These are phyloP conservation scores for Grifola frondosa DNA, from an alignment of 1,284 basidiomycete species.

Conservation along the genomic window DNA sequence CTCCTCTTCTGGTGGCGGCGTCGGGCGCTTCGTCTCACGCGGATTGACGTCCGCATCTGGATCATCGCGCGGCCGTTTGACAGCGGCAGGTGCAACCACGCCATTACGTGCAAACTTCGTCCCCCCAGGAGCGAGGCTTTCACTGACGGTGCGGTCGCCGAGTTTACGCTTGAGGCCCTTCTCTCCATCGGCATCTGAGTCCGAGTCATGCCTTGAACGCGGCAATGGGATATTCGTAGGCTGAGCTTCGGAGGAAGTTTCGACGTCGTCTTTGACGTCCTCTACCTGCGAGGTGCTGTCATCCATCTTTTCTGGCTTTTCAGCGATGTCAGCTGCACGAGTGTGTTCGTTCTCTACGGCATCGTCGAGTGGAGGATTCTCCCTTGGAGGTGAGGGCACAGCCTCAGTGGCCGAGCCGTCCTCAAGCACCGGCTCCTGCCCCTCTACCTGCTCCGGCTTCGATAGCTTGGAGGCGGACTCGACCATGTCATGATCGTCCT, in stretches of 20 bases:
- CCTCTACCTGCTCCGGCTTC: too few species aligned
- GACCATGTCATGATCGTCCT: conserved; percentile 7
- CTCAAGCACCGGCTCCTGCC: neutral
- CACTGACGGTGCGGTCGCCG: conserved; percentile 42
- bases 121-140: conserved; percentile 29
- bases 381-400: neutral
- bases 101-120: conserved; percentile 14
- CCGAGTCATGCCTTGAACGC: conserved; percentile 16
- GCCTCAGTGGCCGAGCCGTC: too few species aligned
- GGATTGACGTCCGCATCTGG: conserved; percentile 56
- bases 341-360: conserved; percentile 21
- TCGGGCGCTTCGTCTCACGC: conserved; percentile 59
- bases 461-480: conserved; percentile 5
- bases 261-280: neutral
- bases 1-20: conserved; percentile 63
- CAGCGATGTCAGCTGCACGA: conserved; percentile 7
- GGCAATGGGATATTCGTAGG: conserved; percentile 6
- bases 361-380: conserved; percentile 20
- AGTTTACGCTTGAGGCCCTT: conserved; percentile 68
- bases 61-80: conserved; percentile 42
- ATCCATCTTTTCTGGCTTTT: neutral
- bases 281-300: neutral
- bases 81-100: conserved; percentile 21
- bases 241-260: conserved; percentile 1
- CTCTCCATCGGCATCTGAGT: conserved; percentile 43